Evolutionary conservation across 2,329 filamentous ascomycete species (phyloP), one percentile per base, ranked within the genome.

Genomic region (Lachnellula subtilissima): DNA sequence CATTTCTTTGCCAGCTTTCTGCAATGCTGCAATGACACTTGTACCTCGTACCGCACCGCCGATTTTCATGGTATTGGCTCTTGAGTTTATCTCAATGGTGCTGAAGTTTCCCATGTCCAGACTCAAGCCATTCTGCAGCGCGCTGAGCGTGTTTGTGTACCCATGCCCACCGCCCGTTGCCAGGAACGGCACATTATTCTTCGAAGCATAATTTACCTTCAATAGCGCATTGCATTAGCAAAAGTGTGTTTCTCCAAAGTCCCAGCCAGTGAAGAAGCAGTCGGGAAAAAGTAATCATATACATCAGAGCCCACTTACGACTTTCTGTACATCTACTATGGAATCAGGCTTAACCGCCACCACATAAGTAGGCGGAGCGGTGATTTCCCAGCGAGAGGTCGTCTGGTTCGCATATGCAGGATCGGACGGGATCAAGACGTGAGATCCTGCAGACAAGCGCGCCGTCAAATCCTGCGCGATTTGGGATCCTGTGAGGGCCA

Each of bases 81-180:
- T 8, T 14, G 39, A 22, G 32, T 48, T 15, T 15, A 53, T n/a
- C 12, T 36, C 12, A n/a, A 45, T 36, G n/a, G 25, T 48, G 17
- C 25, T 48, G 45, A 53, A 53, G n/a, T 48, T 48, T 4, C 43
- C 43, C 17, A 53, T n/a, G 39, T 53, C 51, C 22, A 53, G 39
- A 37, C 25, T 14, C 12, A 53, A 48, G 43, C 43, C 51, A 40
- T 19, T 22, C 9, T 52, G 15, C 22, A 46, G 14, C 4, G 15
- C 25, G n/a, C n/a, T 17, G 7, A 53, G 32, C 5, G 43, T 40
- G 5, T 25, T 19, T 15, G 51, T 25, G 25, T 14, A 28, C 4
- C 51, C 43, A 22, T 53, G 51, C 5, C 51, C 51, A 12, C 32
- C 51, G 12, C 51, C 51, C 8, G 45, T 48, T 25, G 51, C 35